phyloP scores from a whole-genome alignment of 2,329 filamentous ascomycete genomes.

The Tympanopsis confertula region DNA sequence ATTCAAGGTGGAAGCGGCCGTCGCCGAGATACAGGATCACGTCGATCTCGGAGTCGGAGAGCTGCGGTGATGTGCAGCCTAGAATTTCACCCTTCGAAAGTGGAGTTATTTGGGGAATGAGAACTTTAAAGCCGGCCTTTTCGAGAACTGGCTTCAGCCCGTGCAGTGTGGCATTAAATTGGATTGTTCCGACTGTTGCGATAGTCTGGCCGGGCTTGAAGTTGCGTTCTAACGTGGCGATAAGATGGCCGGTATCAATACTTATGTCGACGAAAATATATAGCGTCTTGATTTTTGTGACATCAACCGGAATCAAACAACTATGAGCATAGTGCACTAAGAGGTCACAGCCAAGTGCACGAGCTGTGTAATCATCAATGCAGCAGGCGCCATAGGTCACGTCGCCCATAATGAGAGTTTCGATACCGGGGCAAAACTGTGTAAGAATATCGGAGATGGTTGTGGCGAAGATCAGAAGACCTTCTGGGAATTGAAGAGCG shows the following conservation, averaged over 20 bases:
- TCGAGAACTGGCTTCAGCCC: constrained; percentile 69
- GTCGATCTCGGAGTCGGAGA: constrained; percentile 46
- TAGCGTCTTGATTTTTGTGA: constrained; percentile 91
- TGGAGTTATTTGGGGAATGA: constrained; percentile 86
- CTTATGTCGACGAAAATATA: constrained; percentile 98
- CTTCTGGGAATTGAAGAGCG: constrained; percentile 94
- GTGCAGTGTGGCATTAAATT: constrained; percentile 96
- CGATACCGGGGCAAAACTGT: constrained; percentile 81
- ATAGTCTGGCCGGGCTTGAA: constrained; percentile 77
- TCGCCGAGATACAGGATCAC: constrained; percentile 82
- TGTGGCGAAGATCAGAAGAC: constrained; percentile 85
- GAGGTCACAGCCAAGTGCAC: constrained; percentile 85
- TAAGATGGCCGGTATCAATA: constrained; percentile 79
- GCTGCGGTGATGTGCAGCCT: constrained; percentile 82
- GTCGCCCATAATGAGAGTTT: constrained; percentile 97
- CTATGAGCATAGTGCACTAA: constrained; percentile 95
- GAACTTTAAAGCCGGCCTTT: constrained; percentile 69
- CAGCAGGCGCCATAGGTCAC: constrained; percentile 98
- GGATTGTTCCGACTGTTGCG: constrained; percentile 90
- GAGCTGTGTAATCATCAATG: constrained; percentile 94
- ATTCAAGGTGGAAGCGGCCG: constrained; percentile 90
- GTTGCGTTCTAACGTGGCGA: constrained; percentile 79
- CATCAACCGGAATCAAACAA: constrained; percentile 88
- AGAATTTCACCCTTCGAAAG: constrained; percentile 91
- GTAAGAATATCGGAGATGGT: constrained; percentile 94